These are phyloP conservation scores for Ophiosphaerella narmari DNA, from an alignment of 2,329 filamentous ascomycete species.

Conservation along the genomic window DNA sequence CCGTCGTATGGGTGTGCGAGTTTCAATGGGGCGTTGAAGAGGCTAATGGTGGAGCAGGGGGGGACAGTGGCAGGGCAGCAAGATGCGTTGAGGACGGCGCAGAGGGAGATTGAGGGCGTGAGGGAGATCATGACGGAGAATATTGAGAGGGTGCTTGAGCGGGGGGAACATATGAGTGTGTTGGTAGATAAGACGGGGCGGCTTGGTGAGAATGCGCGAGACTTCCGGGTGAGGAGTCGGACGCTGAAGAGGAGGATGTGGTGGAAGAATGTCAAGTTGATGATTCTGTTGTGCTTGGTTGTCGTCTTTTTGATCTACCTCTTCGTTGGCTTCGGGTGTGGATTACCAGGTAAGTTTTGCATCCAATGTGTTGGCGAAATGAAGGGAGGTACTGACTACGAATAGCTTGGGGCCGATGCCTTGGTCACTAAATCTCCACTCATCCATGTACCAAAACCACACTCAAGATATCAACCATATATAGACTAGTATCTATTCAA, in stretches of 20 bases:
- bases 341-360: conserved; percentile 58
- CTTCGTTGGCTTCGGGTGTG: conserved; percentile 74
- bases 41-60: conserved; percentile 82
- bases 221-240: conserved; percentile 86
- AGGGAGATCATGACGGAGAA: conserved; percentile 94
- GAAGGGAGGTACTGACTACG: conserved; percentile 17
- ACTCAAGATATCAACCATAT: too few species aligned
- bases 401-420: conserved; percentile 45
- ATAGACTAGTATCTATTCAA: too few species aligned
- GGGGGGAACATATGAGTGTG: conserved; percentile 87
- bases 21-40: conserved; percentile 80
- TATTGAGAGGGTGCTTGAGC: conserved; percentile 85
- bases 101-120: conserved; percentile 90
- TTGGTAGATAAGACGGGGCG: conserved; percentile 96
- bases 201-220: conserved; percentile 82
- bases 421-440: conserved; percentile 26
- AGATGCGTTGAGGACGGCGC: conserved; percentile 82
- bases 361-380: too few species aligned
- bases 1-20: conserved; percentile 88
- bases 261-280: conserved; percentile 99
- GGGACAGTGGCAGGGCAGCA: conserved; percentile 71
- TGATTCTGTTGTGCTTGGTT: conserved; percentile 77
- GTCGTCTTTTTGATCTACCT: conserved; percentile 73
- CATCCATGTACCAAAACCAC: too few species aligned
- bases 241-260: conserved; percentile 93